Evolutionary conservation across 2,329 filamentous ascomycete species (phyloP).

Genomic region (Cladorrhinum sp.): DNA sequence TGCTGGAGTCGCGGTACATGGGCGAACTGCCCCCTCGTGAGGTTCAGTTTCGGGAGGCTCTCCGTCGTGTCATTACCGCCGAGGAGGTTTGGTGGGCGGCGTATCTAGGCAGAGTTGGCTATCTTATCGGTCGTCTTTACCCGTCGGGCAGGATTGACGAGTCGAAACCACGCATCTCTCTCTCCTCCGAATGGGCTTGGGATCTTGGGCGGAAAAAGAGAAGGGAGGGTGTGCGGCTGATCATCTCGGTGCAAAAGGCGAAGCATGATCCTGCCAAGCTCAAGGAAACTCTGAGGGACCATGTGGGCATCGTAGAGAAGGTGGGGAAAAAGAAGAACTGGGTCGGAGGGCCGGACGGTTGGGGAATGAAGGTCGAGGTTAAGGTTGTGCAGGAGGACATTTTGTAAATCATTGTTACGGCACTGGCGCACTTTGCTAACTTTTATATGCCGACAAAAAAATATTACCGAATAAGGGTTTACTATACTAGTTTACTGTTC

Average conservation of each 20-base stretch:
- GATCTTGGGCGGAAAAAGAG: neutral
- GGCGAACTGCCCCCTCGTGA: constrained; percentile 1
- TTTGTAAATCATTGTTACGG: neutral
- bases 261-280: neutral
- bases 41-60: neutral
- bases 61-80: neutral
- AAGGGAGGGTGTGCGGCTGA: neutral
- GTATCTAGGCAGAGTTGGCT: neutral
- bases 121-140: constrained; percentile 1
- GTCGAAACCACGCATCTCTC: constrained; percentile 4
- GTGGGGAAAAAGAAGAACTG: neutral
- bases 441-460: too few relatives aligned
- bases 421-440: too few relatives aligned
- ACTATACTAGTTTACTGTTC: too few relatives aligned
- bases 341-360: neutral
- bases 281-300: neutral
- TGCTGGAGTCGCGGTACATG: constrained; percentile 6
- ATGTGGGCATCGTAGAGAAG: neutral
- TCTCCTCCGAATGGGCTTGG: constrained; percentile 2
- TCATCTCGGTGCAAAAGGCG: neutral
- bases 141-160: neutral
- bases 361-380: neutral
- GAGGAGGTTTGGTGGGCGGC: constrained; percentile 1
- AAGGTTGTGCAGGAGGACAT: neutral
- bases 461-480: too few relatives aligned